Evolutionary conservation across 345 rosid species (phyloP).

Genomic region (Mercurialis annua): DNA sequence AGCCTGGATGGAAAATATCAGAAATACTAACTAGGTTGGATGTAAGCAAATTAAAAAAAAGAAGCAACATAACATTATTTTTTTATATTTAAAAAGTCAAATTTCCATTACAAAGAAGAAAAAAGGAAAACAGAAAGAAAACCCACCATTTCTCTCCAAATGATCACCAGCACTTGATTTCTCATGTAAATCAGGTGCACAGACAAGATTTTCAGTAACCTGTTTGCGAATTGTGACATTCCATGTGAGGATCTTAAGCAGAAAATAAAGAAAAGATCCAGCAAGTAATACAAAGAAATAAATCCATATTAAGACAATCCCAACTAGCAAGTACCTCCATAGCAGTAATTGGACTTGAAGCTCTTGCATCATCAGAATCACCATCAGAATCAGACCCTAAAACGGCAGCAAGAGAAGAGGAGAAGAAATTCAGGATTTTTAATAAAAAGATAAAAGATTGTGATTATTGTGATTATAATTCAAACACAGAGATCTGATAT

Average conservation of each 20-base stretch:
- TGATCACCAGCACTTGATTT: constrained; percentile 35
- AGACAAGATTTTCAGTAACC: constrained; percentile 41
- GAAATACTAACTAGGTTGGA: too few species aligned
- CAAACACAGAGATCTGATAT: too few species aligned
- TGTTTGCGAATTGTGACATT: constrained; percentile 17
- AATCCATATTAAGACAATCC: not conserved
- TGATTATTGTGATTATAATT: too few species aligned
- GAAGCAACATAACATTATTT: too few species aligned
- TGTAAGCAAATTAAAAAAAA: too few species aligned
- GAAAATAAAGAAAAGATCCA: not conserved
- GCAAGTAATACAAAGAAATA: not conserved
- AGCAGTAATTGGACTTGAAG: constrained; percentile 30
- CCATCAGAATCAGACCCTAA: constrained; percentile 59
- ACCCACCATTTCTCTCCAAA: constrained; percentile 62
- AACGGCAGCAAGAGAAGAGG: constrained; percentile 12
- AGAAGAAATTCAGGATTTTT: too few species aligned
- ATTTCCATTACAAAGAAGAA: not conserved
- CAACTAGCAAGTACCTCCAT: constrained; percentile 42
- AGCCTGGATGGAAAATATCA: too few species aligned
- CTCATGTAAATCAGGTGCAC: constrained; percentile 44
- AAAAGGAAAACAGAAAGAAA: not conserved
- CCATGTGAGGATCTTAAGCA: not conserved
- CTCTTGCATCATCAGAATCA: constrained; percentile 49
- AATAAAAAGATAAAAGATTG: not conserved
- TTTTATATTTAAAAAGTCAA: too few species aligned